Base-by-base conservation (phyloP, 305 asterid genomes). In the Fraxinus velutina region DNA sequence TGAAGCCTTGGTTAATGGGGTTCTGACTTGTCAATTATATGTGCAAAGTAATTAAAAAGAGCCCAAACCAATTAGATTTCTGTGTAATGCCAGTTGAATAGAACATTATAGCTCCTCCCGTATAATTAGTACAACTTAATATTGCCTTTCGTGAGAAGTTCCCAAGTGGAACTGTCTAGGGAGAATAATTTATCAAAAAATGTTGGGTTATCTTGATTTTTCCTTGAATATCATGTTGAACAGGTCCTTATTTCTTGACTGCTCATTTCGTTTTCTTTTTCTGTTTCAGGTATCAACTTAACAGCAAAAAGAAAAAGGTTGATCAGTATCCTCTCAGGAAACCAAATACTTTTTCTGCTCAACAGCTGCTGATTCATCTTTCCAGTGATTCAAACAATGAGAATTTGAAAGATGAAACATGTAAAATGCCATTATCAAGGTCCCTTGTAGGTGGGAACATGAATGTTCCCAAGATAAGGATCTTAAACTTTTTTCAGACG, bases 371-470 rank as follows among this genome's bases (percentile, higher is more conserved):
- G 66, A 15, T 22, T 86, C 85, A 75, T 79, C 91, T 94, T 82
- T 89, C 93, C 9, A 84, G 75, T 88, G 98, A 94, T 85, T 86
- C 91, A 80, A 89, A 81, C 89, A 87, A 78, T 60, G 99, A 92
- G 80, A 91, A 85, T 83, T 81, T 88, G 83, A 92, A 87, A 83
- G 99, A 96, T 50, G 97, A 94, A 77, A 75, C 91, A 0, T 88
- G 90, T 89, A 87, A 86, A 80, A 89, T 92, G 97, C 91, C 91
- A 73, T 76, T 96, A 90, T 94, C 99, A 4, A 96, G 87, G 87
- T 94, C 98, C 73, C 88, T 94, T 77, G 87, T 89, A 62, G 98
- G 97, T 76, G 99, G 98, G 68, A 90, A 85, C 87, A 89, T 89
- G 89, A 96, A 96, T 79, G 88, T 83, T 88, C 88, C 92, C 90